These are phyloP conservation scores for Penicillium digitatum DNA, from an alignment of 2,329 filamentous ascomycete species.

Conservation along the genomic window DNA sequence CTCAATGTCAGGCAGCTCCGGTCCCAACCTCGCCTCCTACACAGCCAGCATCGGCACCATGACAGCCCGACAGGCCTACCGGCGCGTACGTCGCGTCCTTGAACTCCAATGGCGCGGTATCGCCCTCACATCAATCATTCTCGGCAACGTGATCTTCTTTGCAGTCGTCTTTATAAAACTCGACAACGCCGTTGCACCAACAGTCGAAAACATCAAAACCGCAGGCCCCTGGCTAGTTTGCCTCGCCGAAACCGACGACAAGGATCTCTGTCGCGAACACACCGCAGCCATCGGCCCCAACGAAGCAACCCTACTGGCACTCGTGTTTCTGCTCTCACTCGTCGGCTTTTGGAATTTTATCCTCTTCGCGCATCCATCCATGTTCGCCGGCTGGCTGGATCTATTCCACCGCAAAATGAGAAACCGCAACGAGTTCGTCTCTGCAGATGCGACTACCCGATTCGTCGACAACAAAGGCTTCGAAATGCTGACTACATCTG, in stretches of 20 bases:
- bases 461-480: slow-evolving; percentile 67
- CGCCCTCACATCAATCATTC: slow-evolving; percentile 80
- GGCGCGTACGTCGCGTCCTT: slow-evolving; percentile 78
- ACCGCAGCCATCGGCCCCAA: slow-evolving; percentile 64
- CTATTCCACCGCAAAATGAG: slow-evolving; percentile 48
- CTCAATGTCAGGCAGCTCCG: slow-evolving; percentile 58
- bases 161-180: slow-evolving; percentile 85
- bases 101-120: slow-evolving; percentile 94
- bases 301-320: slow-evolving; percentile 72
- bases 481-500: slow-evolving; percentile 63
- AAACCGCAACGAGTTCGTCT: slow-evolving; percentile 73
- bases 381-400: slow-evolving; percentile 78
- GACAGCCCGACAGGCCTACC: slow-evolving; percentile 81
- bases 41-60: slow-evolving; percentile 71
- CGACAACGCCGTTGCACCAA: slow-evolving; percentile 63
- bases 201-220: slow-evolving; percentile 53
- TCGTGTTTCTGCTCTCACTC: slow-evolving; percentile 77
- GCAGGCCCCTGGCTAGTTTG: slow-evolving; percentile 68
- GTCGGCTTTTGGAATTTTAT: slow-evolving; percentile 83
- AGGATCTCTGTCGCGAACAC: slow-evolving; percentile 60
- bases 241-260: slow-evolving; percentile 60
- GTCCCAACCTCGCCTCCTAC: slow-evolving; percentile 62
- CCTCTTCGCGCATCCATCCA: slow-evolving; percentile 76
- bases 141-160: slow-evolving; percentile 91
- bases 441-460: slow-evolving; percentile 68